Conservation (phyloP, 2,329 filamentous ascomycete species). For the Pseudogymnoascus sp. region DNA sequence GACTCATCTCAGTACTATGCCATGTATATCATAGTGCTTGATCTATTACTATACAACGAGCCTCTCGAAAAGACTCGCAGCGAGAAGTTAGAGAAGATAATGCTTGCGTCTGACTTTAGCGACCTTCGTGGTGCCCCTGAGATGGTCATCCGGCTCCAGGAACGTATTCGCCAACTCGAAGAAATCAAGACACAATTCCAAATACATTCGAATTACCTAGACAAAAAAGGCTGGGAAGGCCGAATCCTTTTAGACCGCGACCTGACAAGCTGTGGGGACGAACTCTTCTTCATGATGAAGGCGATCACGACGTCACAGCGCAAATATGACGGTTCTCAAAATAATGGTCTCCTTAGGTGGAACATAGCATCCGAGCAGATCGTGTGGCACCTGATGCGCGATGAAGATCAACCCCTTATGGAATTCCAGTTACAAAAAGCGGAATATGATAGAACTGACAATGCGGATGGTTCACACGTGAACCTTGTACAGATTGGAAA, state of each 20-base stretch:
- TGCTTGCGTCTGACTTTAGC: conserved; percentile 97
- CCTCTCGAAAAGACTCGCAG: conserved; percentile 94
- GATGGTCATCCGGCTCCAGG: conserved; percentile 85
- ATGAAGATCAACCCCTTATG: conserved; percentile 77
- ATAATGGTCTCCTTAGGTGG: conserved; percentile 78
- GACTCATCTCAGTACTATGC: conserved; percentile 97
- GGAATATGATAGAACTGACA: conserved; percentile 90
- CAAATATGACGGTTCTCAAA: conserved; percentile 68
- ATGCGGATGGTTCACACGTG: conserved; percentile 91
- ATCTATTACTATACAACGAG: conserved; percentile 92
- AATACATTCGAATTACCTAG: conserved; percentile 77
- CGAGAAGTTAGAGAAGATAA: conserved; percentile 95
- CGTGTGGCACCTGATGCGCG: conserved; percentile 91
- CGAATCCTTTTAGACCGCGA: conserved; percentile 83
- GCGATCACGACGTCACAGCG: conserved; percentile 95
- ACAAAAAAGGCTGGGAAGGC: conserved; percentile 86
- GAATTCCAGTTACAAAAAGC: conserved; percentile 90
- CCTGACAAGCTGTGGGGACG: conserved; percentile 82
- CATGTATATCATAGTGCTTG: conserved; percentile 94
- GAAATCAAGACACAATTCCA: conserved; percentile 97
- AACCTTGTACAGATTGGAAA: conserved; percentile 85
- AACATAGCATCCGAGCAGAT: conserved; percentile 92
- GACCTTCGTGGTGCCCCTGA: conserved; percentile 88
- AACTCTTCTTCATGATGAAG: conserved; percentile 99
- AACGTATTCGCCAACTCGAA: conserved; percentile 85